A percentile compares a stretch with the other conserved stretches of the same genome.
Evolutionary conservation across 108 stramenopile species (phyloP).

Genomic region (Skeletonema tropicum): DNA sequence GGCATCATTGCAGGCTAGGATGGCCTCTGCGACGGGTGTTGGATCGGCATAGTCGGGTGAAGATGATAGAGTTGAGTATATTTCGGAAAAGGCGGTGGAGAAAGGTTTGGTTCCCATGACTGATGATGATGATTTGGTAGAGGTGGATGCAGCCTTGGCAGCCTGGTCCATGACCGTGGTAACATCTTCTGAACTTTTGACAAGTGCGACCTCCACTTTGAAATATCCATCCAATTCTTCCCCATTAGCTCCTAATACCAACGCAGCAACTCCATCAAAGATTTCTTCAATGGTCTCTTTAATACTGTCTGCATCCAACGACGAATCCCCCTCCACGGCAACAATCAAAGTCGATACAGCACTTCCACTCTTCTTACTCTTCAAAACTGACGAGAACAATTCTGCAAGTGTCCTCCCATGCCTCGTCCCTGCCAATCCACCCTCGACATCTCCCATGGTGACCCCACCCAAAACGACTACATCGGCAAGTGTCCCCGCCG

Average conservation of each 20-base stretch:
- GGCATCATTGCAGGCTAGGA: conserved; percentile 71
- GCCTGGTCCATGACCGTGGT: conserved; percentile 49
- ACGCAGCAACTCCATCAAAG: conserved; percentile 69
- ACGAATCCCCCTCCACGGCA: conserved; percentile 43
- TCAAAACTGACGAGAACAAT: conserved; percentile 60
- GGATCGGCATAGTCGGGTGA: conserved; percentile 64
- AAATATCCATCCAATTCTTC: conserved; percentile 58
- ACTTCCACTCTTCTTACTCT: conserved; percentile 14
- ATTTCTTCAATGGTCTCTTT: conserved; percentile 52
- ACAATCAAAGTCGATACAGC: conserved; percentile 49
- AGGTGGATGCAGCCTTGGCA: conserved; percentile 39
- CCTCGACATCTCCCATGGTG: conserved; percentile 74
- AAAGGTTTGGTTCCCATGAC: conserved; percentile 13
- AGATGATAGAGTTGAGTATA: conserved; percentile 50
- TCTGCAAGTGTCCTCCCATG: conserved; percentile 81
- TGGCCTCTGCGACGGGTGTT: conserved; percentile 71
- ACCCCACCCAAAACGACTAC: conserved; percentile 73
- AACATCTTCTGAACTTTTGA: conserved; percentile 54
- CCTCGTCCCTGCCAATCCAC: conserved; percentile 67
- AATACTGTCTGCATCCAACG: conserved; percentile 37
- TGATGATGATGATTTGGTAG: conserved; percentile 31
- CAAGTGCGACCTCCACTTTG: conserved; percentile 51
- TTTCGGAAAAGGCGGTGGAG: conserved; percentile 55
- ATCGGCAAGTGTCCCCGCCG: conserved; percentile 57
- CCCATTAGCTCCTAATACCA: conserved; percentile 27